phyloP scores from a whole-genome alignment of 768 basidiomycete genomes.

The Pisolithus orientalis region DNA sequence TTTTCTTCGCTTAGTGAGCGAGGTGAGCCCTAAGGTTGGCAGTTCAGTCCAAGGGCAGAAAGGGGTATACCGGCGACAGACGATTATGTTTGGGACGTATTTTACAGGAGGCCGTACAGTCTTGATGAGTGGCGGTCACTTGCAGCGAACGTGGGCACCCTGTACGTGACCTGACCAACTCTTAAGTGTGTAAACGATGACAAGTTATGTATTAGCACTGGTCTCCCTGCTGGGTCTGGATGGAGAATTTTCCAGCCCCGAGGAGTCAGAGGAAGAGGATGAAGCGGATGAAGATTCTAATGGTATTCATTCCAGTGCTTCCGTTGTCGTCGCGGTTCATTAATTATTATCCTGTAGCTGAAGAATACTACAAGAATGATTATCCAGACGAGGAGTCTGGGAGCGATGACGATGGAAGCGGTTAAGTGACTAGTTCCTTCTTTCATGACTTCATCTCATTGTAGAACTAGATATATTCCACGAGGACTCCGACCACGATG shows the following conservation, averaged over 20 bases:
- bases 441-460: slow-evolving; percentile 2
- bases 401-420: slow-evolving; percentile 28
- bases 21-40: slow-evolving; percentile 10
- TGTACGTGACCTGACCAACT: slow-evolving; percentile 38
- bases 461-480: slow-evolving; percentile 48
- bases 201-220: slow-evolving; percentile 38
- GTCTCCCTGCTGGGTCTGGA: slow-evolving; percentile 61
- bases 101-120: slow-evolving; percentile 63
- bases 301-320: slow-evolving; percentile 36
- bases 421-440: slow-evolving; percentile 14
- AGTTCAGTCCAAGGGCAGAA: not conserved
- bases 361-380: slow-evolving; percentile 82
- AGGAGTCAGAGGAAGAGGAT: slow-evolving; percentile 59
- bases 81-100: slow-evolving; percentile 83
- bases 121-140: slow-evolving; percentile 55
- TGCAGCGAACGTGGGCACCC: slow-evolving; percentile 51
- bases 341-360: slow-evolving; percentile 38
- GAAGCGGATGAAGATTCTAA: slow-evolving; percentile 84
- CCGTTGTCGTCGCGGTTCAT: not conserved
- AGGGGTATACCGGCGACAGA: slow-evolving; percentile 17
- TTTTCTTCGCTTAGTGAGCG: slow-evolving; percentile 17
- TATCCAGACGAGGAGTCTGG: slow-evolving; percentile 66
- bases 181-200: not conserved
- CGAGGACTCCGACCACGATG: slow-evolving; percentile 46
- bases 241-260: slow-evolving; percentile 28